Percentiles rank a stretch among this genome's conserved stretches.
phyloP scores from a whole-genome alignment of 345 rosid genomes.

The Gossypium herbaceum region DNA sequence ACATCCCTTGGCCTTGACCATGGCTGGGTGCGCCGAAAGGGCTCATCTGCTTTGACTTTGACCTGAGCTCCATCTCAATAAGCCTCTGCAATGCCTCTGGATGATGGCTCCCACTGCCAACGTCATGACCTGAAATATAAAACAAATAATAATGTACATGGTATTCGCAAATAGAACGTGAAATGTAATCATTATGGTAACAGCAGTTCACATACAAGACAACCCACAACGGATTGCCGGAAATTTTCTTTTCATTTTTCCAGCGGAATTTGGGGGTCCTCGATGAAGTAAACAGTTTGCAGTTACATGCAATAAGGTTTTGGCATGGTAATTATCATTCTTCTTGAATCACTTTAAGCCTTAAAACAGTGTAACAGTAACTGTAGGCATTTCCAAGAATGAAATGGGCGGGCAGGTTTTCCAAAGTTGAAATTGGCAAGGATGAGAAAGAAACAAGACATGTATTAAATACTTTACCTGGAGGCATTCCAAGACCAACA shows the following conservation, averaged over 20 bases:
- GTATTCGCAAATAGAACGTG: neutral
- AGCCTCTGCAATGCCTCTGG: slow-evolving; percentile 74
- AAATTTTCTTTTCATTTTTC: neutral
- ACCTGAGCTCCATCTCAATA: slow-evolving; percentile 68
- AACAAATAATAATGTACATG: neutral
- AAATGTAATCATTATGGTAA: neutral
- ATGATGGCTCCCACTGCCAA: slow-evolving; percentile 43
- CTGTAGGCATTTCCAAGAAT: neutral
- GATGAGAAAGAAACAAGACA: neutral
- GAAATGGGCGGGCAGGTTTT: neutral
- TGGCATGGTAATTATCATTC: neutral
- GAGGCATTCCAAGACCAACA: slow-evolving; percentile 43
- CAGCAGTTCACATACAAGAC: neutral
- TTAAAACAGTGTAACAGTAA: neutral
- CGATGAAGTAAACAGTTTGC: neutral
- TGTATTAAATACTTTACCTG: slow-evolving; percentile 24
- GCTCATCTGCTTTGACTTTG: slow-evolving; percentile 55
- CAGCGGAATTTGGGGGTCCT: neutral
- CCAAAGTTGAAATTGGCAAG: neutral
- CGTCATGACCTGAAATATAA: slow-evolving; percentile 43
- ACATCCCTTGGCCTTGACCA: slow-evolving; percentile 53
- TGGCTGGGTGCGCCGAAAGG: slow-evolving; percentile 41
- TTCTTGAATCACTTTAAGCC: neutral
- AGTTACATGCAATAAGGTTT: neutral
- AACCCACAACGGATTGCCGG: neutral